A percentile compares a stretch with the other conserved stretches of the same genome.
phyloP scores from a whole-genome alignment of 768 basidiomycete genomes.

The Boletus reticuloceps region DNA sequence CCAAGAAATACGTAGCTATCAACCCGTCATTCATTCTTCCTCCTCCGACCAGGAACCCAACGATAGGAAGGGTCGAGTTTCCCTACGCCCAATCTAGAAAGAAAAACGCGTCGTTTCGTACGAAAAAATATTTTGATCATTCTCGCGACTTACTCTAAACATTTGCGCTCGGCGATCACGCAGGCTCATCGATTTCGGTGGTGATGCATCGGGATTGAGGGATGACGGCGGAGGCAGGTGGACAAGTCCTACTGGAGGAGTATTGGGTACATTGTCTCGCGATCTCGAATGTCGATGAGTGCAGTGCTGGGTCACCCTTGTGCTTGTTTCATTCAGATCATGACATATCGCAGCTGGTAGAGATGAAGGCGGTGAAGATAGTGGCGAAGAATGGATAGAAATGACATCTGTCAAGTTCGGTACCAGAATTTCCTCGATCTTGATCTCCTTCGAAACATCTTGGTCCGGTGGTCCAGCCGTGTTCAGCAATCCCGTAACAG shows the following conservation, averaged over 20 bases:
- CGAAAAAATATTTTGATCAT: too few species aligned
- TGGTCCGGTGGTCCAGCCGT: background rate
- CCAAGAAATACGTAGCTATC: too few species aligned
- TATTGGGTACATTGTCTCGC: background rate
- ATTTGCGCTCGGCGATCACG: slow-evolving; percentile 33
- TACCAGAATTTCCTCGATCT: slow-evolving; percentile 17
- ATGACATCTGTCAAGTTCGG: slow-evolving; percentile 3
- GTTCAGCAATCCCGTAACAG: background rate
- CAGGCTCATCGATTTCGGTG: slow-evolving; percentile 28
- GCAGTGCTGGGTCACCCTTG: background rate
- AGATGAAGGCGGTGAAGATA: slow-evolving; percentile 11
- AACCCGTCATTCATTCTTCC: too few species aligned
- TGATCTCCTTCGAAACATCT: slow-evolving; percentile 11
- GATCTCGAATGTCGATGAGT: background rate
- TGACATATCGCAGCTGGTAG: background rate
- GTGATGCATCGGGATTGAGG: slow-evolving; percentile 8
- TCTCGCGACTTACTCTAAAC: slow-evolving; percentile 16
- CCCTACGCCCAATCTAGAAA: slow-evolving; percentile 24
- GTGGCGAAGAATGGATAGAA: slow-evolving; percentile 17
- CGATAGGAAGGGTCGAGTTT: slow-evolving; percentile 29
- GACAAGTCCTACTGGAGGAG: background rate
- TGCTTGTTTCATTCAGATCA: background rate
- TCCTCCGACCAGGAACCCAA: slow-evolving; percentile 30
- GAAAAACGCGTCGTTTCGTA: background rate
- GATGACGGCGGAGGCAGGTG: background rate